phyloP scores from a whole-genome alignment of 805 yeast genomes.

The Candida orba region DNA sequence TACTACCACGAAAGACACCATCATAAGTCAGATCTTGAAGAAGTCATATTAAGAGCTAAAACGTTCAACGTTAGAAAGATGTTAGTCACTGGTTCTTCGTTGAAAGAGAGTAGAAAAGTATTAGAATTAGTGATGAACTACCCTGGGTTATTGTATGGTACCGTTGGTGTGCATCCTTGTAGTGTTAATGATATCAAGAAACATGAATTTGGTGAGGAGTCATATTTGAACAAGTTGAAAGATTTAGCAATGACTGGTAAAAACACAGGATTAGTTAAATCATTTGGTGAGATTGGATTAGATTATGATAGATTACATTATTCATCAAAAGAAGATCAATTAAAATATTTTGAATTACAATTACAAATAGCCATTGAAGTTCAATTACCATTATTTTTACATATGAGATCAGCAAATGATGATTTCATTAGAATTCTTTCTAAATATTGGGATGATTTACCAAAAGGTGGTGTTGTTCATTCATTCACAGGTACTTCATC shows the following conservation, averaged over 20 bases:
- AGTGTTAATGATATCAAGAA: constrained; percentile 49
- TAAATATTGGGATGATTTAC: constrained; percentile 40
- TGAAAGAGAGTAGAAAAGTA: constrained; percentile 59
- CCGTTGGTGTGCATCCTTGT: constrained; percentile 97
- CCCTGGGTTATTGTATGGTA: constrained; percentile 41
- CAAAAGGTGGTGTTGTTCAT: constrained; percentile 72
- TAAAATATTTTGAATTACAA: constrained; percentile 62
- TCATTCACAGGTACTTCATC: constrained; percentile 81
- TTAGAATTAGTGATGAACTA: constrained; percentile 40
- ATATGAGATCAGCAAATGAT: constrained; percentile 78
- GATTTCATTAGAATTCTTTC: constrained; percentile 63
- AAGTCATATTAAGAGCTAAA: constrained; percentile 61
- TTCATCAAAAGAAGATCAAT: constrained; percentile 63
- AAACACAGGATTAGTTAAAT: constrained; percentile 49
- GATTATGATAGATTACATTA: constrained; percentile 88
- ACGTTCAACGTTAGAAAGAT: constrained; percentile 57
- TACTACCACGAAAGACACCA: constrained; percentile 59
- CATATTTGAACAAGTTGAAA: constrained; percentile 43
- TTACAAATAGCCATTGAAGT: constrained; percentile 55
- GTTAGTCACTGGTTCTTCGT: constrained; percentile 78
- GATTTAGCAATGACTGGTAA: constrained; percentile 42
- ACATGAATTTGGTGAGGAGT: constrained; percentile 21
- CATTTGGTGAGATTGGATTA: constrained; percentile 93
- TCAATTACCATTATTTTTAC: constrained; percentile 75
- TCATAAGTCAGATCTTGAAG: constrained; percentile 60